A percentile compares a stretch with the other conserved stretches of the same genome.
phyloP scores from a whole-genome alignment of 164 flowering plant genomes.

The Echeveria elegans region DNA sequence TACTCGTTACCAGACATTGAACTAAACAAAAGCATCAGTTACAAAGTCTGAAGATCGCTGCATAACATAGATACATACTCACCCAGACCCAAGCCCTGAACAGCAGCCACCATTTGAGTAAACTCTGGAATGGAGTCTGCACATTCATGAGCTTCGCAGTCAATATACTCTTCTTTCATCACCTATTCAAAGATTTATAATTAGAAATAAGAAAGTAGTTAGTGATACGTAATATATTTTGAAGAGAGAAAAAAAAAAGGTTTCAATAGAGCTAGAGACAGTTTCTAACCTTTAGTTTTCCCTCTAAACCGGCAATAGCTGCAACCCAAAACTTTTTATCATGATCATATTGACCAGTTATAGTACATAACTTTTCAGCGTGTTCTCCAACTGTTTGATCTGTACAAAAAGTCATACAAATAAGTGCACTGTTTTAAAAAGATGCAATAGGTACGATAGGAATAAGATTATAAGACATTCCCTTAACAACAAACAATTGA shows the following conservation, averaged over 20 bases:
- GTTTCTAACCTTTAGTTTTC: slow-evolving; percentile 52
- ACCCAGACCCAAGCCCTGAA: slow-evolving; percentile 32
- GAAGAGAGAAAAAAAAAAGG: no score
- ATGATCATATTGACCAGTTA: slow-evolving; percentile 37
- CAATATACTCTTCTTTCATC: slow-evolving; percentile 48
- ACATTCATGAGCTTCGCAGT: slow-evolving; percentile 19
- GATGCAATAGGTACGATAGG: no score
- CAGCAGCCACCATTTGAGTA: slow-evolving; percentile 42
- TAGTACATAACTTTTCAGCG: slow-evolving; percentile 30
- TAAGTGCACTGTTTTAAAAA: neutral
- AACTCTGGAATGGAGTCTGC: slow-evolving; percentile 64
- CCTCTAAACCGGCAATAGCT: slow-evolving; percentile 35
- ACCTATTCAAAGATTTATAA: slow-evolving; percentile 16
- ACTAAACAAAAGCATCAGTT: slow-evolving; percentile 48
- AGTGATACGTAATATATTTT: no score
- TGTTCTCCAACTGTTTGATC: slow-evolving; percentile 50
- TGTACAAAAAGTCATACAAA: slow-evolving; percentile 10
- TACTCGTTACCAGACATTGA: slow-evolving; percentile 37
- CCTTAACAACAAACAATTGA: slow-evolving; percentile 26
- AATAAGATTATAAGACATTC: no score
- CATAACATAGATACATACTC: slow-evolving; percentile 7
- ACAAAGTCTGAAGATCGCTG: slow-evolving; percentile 33
- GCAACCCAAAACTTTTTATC: slow-evolving; percentile 49
- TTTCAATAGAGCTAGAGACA: no score
- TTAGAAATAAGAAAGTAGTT: neutral